Conservation (phyloP, 495 filamentous ascomycete species). For the Aspergillus sparsus region DNA sequence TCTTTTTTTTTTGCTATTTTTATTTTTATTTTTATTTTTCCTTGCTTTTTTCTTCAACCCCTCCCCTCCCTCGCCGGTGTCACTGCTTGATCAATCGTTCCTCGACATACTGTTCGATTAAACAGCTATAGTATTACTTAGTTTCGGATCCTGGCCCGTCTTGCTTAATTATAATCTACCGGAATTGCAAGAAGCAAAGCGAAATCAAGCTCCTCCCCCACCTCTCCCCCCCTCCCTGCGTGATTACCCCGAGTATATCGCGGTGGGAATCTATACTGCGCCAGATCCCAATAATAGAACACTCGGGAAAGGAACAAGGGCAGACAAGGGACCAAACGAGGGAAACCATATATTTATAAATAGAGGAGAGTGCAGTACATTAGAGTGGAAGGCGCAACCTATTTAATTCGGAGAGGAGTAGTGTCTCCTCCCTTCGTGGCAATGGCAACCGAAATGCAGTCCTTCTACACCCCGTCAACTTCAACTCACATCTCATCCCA, state of each 20-base stretch:
- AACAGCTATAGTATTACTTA: neutral
- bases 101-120: neutral
- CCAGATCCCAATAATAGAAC: neutral
- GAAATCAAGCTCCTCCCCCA: neutral
- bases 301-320: neutral
- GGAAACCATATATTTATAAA: neutral
- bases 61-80: too few species aligned
- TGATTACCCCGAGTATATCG: neutral
- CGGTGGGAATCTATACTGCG: neutral
- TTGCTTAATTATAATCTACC: neutral
- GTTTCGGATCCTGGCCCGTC: neutral
- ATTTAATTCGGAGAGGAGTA: neutral
- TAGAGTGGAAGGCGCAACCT: conserved; percentile 13
- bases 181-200: neutral
- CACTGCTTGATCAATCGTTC: too few species aligned
- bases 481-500: conserved; percentile 36
- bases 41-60: too few species aligned
- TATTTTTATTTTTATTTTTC: too few species aligned
- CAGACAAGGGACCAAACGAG: neutral
- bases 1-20: too few species aligned
- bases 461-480: conserved; percentile 40
- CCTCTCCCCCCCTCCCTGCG: neutral
- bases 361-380: neutral
- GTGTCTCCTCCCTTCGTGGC: conserved; percentile 6
- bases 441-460: conserved; percentile 43